Evolutionary conservation across 1,284 basidiomycete species (phyloP).

Genomic region (Austroboletus niveus): DNA sequence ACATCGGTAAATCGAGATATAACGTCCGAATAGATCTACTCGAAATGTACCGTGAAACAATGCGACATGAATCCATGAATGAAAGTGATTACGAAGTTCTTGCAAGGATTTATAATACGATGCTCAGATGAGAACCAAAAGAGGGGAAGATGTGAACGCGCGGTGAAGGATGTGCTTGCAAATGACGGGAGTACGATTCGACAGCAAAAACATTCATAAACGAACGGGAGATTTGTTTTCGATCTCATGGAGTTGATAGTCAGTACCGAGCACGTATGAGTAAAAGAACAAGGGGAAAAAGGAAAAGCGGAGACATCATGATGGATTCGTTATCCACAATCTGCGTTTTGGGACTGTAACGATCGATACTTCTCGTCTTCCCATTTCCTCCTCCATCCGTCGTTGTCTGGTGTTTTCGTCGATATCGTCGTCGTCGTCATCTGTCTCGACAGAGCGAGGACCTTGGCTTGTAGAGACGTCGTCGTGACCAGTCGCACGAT

Average conservation of each 20-base stretch:
- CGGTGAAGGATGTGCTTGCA: constrained; percentile 4
- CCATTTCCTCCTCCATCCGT: constrained; percentile 77
- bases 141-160: constrained; percentile 1
- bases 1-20: constrained; percentile 32
- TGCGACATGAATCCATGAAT: constrained; percentile 35
- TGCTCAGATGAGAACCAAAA: constrained; percentile 12
- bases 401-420: constrained; percentile 71
- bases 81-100: constrained; percentile 26
- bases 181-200: constrained; percentile 13
- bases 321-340: constrained; percentile 69
- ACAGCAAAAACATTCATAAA: constrained; percentile 18
- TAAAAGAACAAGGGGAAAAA: not conserved
- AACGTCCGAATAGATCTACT: constrained; percentile 37
- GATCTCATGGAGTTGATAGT: constrained; percentile 16
- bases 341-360: constrained; percentile 75
- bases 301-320: constrained; percentile 21
- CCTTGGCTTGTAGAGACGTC: constrained; percentile 38
- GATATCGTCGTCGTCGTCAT: constrained; percentile 63
- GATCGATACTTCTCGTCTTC: constrained; percentile 73
- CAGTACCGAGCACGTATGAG: constrained; percentile 23
- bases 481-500: constrained; percentile 50
- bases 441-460: constrained; percentile 48
- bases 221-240: constrained; percentile 7
- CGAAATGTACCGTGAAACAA: constrained; percentile 36
- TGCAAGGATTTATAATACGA: constrained; percentile 28